Conservation (phyloP, 768 basidiomycete species). For the Serendipita sp. region DNA sequence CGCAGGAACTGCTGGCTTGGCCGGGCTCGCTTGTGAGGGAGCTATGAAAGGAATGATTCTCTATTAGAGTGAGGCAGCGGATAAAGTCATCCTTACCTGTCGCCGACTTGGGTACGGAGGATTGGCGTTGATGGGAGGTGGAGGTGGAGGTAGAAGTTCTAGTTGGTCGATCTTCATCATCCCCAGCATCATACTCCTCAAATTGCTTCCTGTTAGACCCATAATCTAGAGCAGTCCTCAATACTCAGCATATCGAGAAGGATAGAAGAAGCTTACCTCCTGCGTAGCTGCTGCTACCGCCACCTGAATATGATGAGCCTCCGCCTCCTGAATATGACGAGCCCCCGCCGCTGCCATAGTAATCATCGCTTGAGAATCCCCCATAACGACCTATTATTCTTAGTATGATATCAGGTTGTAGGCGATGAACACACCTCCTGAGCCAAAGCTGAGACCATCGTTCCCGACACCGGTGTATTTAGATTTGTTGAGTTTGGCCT, state of each 20-base stretch:
- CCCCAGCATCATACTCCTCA: slow-evolving; percentile 93
- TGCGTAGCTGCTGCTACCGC: slow-evolving; percentile 16
- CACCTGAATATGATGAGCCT: slow-evolving; percentile 9
- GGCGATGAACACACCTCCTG: slow-evolving; percentile 27
- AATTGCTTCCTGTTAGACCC: slow-evolving; percentile 38
- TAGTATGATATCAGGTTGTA: not conserved
- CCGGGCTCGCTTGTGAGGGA: not conserved
- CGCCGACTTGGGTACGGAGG: slow-evolving; percentile 18
- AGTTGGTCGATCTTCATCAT: slow-evolving; percentile 48
- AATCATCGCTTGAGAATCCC: slow-evolving; percentile 50
- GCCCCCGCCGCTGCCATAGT: slow-evolving; percentile 14
- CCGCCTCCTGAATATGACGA: slow-evolving; percentile 19
- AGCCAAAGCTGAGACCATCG: slow-evolving; percentile 53
- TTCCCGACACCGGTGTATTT: slow-evolving; percentile 85
- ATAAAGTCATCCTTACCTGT: too few species aligned
- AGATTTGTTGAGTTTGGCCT: slow-evolving; percentile 78
- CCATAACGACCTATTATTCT: slow-evolving; percentile 32
- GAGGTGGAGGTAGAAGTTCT: slow-evolving; percentile 19
- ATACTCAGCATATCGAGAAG: too few species aligned
- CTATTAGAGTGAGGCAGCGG: too few species aligned
- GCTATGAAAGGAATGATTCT: too few species aligned
- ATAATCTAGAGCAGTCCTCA: too few species aligned
- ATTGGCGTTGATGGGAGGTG: slow-evolving; percentile 23
- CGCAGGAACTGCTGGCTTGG: slow-evolving; percentile 15
- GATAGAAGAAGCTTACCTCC: too few species aligned